Evolutionary conservation across 2,329 filamentous ascomycete species (phyloP), one percentile per base, ranked within the genome.

Genomic region (Aspergillus floridensis): DNA sequence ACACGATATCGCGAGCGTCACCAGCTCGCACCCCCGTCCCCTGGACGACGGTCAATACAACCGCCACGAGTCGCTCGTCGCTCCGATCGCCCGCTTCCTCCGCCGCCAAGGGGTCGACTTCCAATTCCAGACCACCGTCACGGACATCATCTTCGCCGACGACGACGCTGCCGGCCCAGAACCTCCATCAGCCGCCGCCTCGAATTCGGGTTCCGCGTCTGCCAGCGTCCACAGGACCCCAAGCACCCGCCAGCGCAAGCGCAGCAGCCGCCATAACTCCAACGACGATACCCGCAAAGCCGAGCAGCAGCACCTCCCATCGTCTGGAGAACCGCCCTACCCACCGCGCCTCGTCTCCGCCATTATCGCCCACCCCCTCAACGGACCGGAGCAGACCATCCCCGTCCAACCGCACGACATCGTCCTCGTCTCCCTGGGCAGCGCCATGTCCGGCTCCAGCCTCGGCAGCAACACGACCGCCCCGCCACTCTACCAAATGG

Each of bases 361-460:
- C 5, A 67, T 74, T 38, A 60, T 65, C 52, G 66, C 65, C 56
- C 41, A 57, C 8, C 46, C 59, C n/a, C 60, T 69, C 22, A 58
- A 44, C 21, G 35, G 69, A 22, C 48, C 56, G 14, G 57, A 67
- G 16, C 61, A 63, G 16, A 64, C 56, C 11, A 65, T 72, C 22
- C 58, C 63, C 16, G 48, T 76, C 3, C 57, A 61, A 3, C 47
- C 59, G 31, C 46, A 74, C 26, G 78, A 79, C 56, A 68, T 79
- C n/a, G 70, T 76, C 16, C 68, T 80, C 38, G 68, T 76, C 44
- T 77, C 74, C 0, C 66, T 77, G 6, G 77, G 77, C 8, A 77
- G 74, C 16, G 67, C 76, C 66, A 75, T 71, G 16, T 74, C 76
- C 29, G 72, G 72, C 48, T 71, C 75, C 3, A 66, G 68, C 19